Base-by-base conservation (phyloP, 768 basidiomycete genomes). In the Pulveroboletus sp. region DNA sequence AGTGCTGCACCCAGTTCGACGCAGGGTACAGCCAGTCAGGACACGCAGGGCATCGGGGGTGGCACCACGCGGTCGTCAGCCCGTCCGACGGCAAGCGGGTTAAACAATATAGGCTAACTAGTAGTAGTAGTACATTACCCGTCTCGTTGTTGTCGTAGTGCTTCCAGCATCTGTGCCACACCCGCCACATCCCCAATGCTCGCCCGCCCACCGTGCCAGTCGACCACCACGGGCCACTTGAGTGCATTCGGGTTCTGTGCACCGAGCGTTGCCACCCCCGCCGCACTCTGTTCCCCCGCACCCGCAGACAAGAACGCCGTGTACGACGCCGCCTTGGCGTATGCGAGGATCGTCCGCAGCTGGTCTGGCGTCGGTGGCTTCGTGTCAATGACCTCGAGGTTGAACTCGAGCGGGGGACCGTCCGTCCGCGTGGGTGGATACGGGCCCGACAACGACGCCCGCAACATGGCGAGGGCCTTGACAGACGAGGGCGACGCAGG, bases 151-250 rank as follows among this genome's bases (percentile, higher is more conserved):
- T 79, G 79, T 58, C 87, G 70, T 47, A 90, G 52, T 23, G 67
- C 71, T 53, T 90, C 88, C 61, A 90, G 58, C 14, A 90, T 84
- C 2, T 62, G 60, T 45, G 76, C 78, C n/a, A 88, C 88, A 17
- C 82, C 82, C 6, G 87, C 84, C 16, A 82, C 70, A 50, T 85
- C 80, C 0, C 88, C 88, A 0, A 89, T 67, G 17, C 76, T 75
- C 10, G 80, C 85, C 35, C 74, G 74, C 2, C 88, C 88, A 20
- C 72, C 76, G 14, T 72, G 67, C 88, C 88, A 90, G 56, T 90
- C 82, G 2, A 90, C 88, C 0, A 90, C 85, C 39, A 90, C 76
- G 0, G 88, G 88, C 87, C 86, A 90, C 51, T 81, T 87, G 55
- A 89, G 65, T 14, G 78, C 80, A 13, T 72, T 73, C 1, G 82